phyloP scores from a whole-genome alignment of 2,329 filamentous ascomycete genomes.

The Fusarium albosuccineum region DNA sequence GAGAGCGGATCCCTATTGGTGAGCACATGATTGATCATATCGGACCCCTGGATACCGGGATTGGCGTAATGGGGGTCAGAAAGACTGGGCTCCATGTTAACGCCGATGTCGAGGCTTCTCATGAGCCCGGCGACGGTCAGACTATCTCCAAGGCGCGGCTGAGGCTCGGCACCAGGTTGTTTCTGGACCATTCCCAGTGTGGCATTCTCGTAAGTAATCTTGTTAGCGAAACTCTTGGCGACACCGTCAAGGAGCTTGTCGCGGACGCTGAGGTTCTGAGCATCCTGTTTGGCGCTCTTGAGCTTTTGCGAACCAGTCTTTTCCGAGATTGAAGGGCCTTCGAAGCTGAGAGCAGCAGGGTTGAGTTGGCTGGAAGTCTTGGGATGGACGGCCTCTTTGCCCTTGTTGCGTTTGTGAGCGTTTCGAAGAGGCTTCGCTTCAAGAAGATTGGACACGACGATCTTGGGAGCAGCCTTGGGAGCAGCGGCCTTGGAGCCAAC shows the following conservation, averaged over 20 bases:
- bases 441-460: neutral
- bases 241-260: constrained; percentile 41
- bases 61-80: neutral
- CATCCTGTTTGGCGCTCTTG: too few species aligned
- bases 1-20: constrained; percentile 6
- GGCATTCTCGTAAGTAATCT: constrained; percentile 2
- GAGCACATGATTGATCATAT: constrained; percentile 17
- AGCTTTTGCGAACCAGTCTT: too few species aligned
- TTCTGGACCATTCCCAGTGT: neutral
- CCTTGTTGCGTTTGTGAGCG: too few species aligned
- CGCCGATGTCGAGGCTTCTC: constrained; percentile 9
- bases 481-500: neutral
- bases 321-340: too few species aligned
- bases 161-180: neutral
- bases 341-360: too few species aligned
- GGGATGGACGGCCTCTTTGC: too few species aligned
- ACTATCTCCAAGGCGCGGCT: neutral
- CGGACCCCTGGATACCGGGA: neutral
- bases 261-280: constrained; percentile 23
- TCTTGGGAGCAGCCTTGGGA: neutral
- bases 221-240: constrained; percentile 32
- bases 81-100: constrained; percentile 19
- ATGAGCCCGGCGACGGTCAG: constrained; percentile 23
- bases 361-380: too few species aligned
- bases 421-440: neutral